Evolutionary conservation across 306 rosid genomes (phyloP).

Genomic region (Quillaja saponaria): DNA sequence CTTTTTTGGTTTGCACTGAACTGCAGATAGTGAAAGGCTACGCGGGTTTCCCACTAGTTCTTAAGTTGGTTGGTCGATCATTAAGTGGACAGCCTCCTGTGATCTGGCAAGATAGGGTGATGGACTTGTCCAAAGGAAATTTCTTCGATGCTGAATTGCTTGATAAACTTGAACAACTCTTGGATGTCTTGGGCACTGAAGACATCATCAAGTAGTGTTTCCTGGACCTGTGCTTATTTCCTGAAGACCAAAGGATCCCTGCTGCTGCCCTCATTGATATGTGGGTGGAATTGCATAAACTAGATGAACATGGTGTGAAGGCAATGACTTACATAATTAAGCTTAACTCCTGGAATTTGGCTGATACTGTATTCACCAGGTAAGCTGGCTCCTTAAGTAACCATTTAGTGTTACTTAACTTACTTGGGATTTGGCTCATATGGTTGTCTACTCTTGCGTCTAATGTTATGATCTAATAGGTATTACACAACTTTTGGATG

Average conservation of each 20-base stretch:
- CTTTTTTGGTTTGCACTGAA: neutral
- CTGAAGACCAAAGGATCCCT: conserved; percentile 63
- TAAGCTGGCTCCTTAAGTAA: conserved; percentile 21
- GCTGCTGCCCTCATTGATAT: conserved; percentile 63
- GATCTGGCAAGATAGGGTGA: conserved; percentile 20
- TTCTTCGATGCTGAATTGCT: conserved; percentile 25
- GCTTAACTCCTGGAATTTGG: conserved; percentile 37
- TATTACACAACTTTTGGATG: neutral
- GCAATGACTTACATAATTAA: conserved; percentile 42
- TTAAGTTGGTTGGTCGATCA: conserved; percentile 31
- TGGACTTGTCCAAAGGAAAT: conserved; percentile 16
- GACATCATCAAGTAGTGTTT: conserved; percentile 33
- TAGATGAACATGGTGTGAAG: conserved; percentile 34
- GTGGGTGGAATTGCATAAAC: conserved; percentile 44
- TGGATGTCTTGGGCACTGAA: conserved; percentile 29
- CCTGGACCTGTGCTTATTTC: conserved; percentile 61
- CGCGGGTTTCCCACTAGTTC: conserved; percentile 34
- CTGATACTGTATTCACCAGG: conserved; percentile 51
- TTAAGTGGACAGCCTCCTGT: conserved; percentile 7
- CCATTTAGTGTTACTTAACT: neutral
- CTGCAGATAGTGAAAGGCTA: conserved; percentile 36
- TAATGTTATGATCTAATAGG: neutral
- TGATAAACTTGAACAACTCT: conserved; percentile 24
- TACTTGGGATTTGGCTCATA: too few species aligned
- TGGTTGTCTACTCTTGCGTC: neutral